Conservation (phyloP, 2,329 filamentous ascomycete species). For the Xylogone sp. region DNA sequence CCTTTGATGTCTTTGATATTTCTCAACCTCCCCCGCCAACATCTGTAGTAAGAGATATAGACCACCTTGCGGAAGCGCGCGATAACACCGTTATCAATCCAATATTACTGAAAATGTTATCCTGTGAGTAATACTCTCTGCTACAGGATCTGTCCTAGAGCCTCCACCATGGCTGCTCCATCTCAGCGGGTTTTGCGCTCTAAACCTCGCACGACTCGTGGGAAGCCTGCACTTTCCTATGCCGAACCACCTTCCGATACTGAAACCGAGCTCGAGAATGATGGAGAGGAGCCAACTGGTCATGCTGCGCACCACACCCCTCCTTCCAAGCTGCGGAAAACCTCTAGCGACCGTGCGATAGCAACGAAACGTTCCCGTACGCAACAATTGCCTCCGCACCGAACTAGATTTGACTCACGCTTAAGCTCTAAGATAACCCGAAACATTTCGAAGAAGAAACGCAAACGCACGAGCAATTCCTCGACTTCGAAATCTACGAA, state of each 20-base stretch:
- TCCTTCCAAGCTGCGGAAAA: background rate
- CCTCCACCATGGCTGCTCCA: conserved; percentile 7
- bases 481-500: background rate
- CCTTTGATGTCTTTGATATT: background rate
- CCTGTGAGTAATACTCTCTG: background rate
- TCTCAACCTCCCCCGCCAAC: too few relatives aligned
- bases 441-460: background rate
- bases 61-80: background rate
- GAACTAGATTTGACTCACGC: background rate
- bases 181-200: conserved; percentile 8
- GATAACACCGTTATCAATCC: background rate
- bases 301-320: background rate
- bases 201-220: conserved; percentile 15
- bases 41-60: background rate
- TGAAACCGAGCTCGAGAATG: conserved; percentile 1
- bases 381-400: background rate
- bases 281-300: background rate
- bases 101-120: background rate
- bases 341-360: background rate
- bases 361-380: background rate
- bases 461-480: background rate
- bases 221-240: conserved; percentile 21
- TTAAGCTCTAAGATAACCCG: background rate
- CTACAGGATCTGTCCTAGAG: background rate
- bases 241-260: conserved; percentile 17